Conservation (phyloP, 2,329 filamentous ascomycete genomes). For the Zasmidium angulare region DNA sequence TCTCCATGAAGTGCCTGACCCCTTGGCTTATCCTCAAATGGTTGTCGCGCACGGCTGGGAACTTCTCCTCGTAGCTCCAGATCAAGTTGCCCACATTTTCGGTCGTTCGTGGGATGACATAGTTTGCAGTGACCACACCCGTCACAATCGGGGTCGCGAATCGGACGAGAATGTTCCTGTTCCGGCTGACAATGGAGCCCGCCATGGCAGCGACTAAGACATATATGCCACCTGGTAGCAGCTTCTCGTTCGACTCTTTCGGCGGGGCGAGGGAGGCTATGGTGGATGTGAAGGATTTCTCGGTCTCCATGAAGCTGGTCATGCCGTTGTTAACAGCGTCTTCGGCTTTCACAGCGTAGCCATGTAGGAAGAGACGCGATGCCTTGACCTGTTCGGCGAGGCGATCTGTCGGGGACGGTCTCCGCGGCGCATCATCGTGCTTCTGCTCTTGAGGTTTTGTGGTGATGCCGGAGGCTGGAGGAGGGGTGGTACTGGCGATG, state of each 20-base stretch:
- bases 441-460: conserved; percentile 31
- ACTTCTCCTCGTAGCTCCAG: conserved; percentile 91
- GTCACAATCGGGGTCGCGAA: conserved; percentile 74
- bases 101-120: conserved; percentile 85
- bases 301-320: conserved; percentile 77
- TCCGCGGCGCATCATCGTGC: conserved; percentile 33
- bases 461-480: conserved; percentile 36
- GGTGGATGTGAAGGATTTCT: conserved; percentile 86
- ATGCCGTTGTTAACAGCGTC: conserved; percentile 79
- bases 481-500: conserved; percentile 41
- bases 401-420: conserved; percentile 82
- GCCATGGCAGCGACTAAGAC: conserved; percentile 94
- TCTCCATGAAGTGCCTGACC: conserved; percentile 67
- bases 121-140: conserved; percentile 79
- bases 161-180: conserved; percentile 81
- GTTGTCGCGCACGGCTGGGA: conserved; percentile 77
- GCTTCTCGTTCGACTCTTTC: conserved; percentile 78
- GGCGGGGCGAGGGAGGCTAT: conserved; percentile 84
- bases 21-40: conserved; percentile 72
- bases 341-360: conserved; percentile 71
- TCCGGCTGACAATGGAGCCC: conserved; percentile 84
- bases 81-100: conserved; percentile 80
- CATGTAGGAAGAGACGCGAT: conserved; percentile 77
- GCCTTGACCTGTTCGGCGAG: conserved; percentile 79
- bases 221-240: conserved; percentile 88